Evolutionary conservation across 2,329 filamentous ascomycete species (phyloP), one percentile per base, ranked within the genome.

Genomic region (Ophiostoma montium): DNA sequence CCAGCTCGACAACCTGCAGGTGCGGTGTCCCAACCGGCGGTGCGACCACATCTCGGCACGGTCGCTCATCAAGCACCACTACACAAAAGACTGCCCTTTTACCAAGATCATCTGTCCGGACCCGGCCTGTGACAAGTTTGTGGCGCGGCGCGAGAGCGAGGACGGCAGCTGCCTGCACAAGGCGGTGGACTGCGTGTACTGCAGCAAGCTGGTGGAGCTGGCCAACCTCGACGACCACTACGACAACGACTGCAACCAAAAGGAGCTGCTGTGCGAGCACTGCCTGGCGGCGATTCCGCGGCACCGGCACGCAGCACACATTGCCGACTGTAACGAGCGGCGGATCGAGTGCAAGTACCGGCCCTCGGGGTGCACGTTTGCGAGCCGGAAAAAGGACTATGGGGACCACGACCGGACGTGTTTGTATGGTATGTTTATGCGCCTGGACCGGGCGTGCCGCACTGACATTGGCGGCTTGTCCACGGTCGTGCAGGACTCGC

Each of bases 1-100:
- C 18, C 76, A 81, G 59, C 71, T 83, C 18, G 78, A 80, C 54
- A 71, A 66, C 51, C 66, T 83, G 11, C 62, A 68, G 23, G 79
- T 80, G 45, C 69, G 70, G 51, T 83, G 79, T 49, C 77, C 78
- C 2, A 75, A 78, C 54, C 61, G 66, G 33, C 75, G 75, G 9
- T 83, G 79, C 59, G 60, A 63, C 35, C 62, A 67, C 35, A 63
- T 70, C 10, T 62, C 76, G 43, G 65, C 71, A 6, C 69, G 79
- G 9, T 74, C 76, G 38, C 65, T 71, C 23, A 66, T 81, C 9
- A 68, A 74, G 55, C 67, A 68, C 23, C 79, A 83, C 57, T 68
- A 78, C 36, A 68, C 69, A 8, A 67, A 67, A 18, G 74, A 78
- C 45, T 83, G 79, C 57, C 66, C 66, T 1, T 78, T 73, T 56